Base-by-base conservation (phyloP, 179 eudicot genomes). In the Drosera spatulata region DNA sequence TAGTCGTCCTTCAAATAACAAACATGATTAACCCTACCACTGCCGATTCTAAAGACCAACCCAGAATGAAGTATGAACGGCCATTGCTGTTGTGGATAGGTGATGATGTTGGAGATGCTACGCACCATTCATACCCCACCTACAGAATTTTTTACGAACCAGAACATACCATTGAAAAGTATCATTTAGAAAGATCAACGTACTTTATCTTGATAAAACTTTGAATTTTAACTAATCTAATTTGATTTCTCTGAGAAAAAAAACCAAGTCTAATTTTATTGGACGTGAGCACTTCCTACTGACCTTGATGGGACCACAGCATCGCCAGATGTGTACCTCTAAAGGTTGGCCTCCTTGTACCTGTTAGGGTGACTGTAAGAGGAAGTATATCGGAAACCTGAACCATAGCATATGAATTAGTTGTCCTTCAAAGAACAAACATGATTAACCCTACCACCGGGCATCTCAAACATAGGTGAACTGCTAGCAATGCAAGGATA, bases 71-170 rank as follows among this genome's bases (percentile, higher is more conserved):
- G n/a, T 89, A 86, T 4, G 99, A 93, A 48, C 99, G 93, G 5
- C 99, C 99, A 56, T 78, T 84, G 64, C 75, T 67, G 75, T 93
- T 93, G 69, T 93, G 99, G 62, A 93, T 73, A 9, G 99, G 84
- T 55, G 88, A 76, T 44, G 86, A 45, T 8, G 68, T 57, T 14
- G 99, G 93, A 56, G 83, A 78, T 6, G 81, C 69, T 42, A 89
- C 84, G 64, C 82, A 82, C 99, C 99, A 93, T 66, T 93, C 99
- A 4, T 93, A 93, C 99, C 99, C 89, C 65, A 91, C 98, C 96
- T 91, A 73, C 60, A 59, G 44, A 39, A 43, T 50, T 44, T 41
- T 13, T 56, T 61, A 58, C 37, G 7, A 42, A 14, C 39, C 33
- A n/a, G 53, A 49, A 50, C 3, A 41, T 42, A 46, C n/a, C 6